Percentiles rank a stretch among this genome's conserved stretches.
Conservation (phyloP, 73 alveolate species). For the Stentor coeruleus region DNA sequence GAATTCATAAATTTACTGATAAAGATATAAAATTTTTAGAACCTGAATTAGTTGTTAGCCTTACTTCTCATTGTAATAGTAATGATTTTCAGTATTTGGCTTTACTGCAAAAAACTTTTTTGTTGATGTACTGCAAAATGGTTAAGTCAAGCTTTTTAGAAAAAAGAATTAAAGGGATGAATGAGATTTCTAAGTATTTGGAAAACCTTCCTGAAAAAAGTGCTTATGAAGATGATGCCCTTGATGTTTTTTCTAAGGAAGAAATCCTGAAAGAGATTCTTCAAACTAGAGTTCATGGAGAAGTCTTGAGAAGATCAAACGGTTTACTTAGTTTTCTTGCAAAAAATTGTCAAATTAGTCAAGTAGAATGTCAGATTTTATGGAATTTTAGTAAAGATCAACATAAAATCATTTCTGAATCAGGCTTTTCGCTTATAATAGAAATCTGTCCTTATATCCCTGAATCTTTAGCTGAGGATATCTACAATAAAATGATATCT, state of each 20-base stretch:
- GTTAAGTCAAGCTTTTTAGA: not conserved
- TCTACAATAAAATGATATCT: not conserved
- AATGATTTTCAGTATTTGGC: not conserved
- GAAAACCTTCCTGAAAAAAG: conserved; percentile 38
- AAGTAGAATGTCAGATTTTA: not conserved
- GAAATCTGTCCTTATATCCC: not conserved
- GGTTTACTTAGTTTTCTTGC: not conserved
- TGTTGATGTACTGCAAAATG: too few species aligned
- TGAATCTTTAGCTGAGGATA: not conserved
- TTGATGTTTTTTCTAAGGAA: not conserved
- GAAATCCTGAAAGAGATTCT: not conserved
- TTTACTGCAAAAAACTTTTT: not conserved
- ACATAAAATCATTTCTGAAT: not conserved
- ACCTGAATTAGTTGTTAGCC: too few species aligned
- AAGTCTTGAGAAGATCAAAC: not conserved
- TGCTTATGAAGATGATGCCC: not conserved
- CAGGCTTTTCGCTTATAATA: not conserved
- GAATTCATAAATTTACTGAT: not conserved
- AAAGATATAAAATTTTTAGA: too few species aligned
- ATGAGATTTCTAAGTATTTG: not conserved
- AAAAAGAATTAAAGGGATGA: not conserved
- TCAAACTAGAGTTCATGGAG: not conserved
- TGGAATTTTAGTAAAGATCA: not conserved
- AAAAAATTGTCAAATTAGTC: conserved; percentile 50
- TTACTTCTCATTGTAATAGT: not conserved